Evolutionary conservation across 106 monocot species (phyloP).

Genomic region (Chionographis japonica): DNA sequence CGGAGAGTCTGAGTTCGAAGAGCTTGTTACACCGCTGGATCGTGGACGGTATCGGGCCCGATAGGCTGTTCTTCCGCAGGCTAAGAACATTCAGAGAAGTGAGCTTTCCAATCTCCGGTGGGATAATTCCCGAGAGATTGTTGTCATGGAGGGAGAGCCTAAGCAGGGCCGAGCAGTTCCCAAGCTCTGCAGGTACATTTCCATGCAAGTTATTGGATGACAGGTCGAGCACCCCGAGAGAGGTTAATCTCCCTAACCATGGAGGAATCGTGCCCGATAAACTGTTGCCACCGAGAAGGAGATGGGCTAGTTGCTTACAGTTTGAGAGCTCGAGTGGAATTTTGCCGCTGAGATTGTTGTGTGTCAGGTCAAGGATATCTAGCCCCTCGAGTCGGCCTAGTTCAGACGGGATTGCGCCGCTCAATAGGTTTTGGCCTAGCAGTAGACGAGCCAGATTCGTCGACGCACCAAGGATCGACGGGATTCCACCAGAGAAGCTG

Average conservation of each 20-base stretch:
- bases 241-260: constrained; percentile 57
- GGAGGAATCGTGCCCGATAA: constrained; percentile 50
- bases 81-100: constrained; percentile 58
- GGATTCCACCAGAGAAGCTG: constrained; percentile 70
- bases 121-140: constrained; percentile 69
- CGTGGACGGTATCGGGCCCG: constrained; percentile 56
- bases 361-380: constrained; percentile 68
- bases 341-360: constrained; percentile 52
- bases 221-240: constrained; percentile 79
- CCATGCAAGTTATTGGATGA: constrained; percentile 69
- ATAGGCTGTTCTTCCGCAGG: constrained; percentile 64
- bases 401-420: constrained; percentile 46
- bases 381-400: constrained; percentile 44
- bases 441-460: constrained; percentile 49
- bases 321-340: constrained; percentile 59
- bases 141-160: constrained; percentile 73
- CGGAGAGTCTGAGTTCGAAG: constrained; percentile 63
- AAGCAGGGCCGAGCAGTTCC: constrained; percentile 53
- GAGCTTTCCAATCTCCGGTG: constrained; percentile 70
- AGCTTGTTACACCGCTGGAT: constrained; percentile 54
- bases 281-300: constrained; percentile 58
- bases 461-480: constrained; percentile 29
- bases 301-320: constrained; percentile 48
- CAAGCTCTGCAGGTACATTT: constrained; percentile 52
- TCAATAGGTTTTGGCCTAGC: constrained; percentile 55